Evolutionary conservation across 2,329 filamentous ascomycete species (phyloP).

Genomic region (Beauveria varroae): DNA sequence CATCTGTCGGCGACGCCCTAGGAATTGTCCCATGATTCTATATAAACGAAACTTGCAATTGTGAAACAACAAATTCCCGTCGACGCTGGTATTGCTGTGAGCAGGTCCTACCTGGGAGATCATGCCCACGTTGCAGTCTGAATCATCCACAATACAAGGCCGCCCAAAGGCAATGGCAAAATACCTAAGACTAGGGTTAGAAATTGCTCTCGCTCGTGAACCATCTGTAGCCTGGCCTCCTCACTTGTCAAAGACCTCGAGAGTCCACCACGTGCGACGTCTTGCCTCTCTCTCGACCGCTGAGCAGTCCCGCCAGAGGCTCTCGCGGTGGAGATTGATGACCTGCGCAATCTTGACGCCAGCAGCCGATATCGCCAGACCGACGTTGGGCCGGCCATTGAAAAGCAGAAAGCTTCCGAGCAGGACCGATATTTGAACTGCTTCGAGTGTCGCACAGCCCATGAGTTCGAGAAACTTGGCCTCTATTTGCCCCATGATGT

Average conservation of each 20-base stretch:
- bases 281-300: conserved; percentile 1
- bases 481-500: conserved; percentile 2
- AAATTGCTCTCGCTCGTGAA: neutral
- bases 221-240: neutral
- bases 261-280: conserved; percentile 10
- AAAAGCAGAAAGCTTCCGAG: conserved; percentile 10
- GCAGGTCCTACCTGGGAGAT: neutral
- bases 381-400: conserved; percentile 8
- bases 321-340: conserved; percentile 10
- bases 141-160: conserved; percentile 9
- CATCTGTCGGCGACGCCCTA: conserved; percentile 1
- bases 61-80: neutral
- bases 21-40: conserved; percentile 9
- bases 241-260: conserved; percentile 12
- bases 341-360: conserved; percentile 12
- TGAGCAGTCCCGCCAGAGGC: neutral
- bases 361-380: conserved; percentile 8
- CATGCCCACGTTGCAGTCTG: conserved; percentile 9
- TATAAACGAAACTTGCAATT: conserved; percentile 7
- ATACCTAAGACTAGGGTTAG: neutral
- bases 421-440: conserved; percentile 9
- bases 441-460: conserved; percentile 7
- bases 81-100: neutral
- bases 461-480: conserved; percentile 2
- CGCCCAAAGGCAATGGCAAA: conserved; percentile 9